Conservation (phyloP, 805 yeast genomes). For the Yamadazyma olivae region DNA sequence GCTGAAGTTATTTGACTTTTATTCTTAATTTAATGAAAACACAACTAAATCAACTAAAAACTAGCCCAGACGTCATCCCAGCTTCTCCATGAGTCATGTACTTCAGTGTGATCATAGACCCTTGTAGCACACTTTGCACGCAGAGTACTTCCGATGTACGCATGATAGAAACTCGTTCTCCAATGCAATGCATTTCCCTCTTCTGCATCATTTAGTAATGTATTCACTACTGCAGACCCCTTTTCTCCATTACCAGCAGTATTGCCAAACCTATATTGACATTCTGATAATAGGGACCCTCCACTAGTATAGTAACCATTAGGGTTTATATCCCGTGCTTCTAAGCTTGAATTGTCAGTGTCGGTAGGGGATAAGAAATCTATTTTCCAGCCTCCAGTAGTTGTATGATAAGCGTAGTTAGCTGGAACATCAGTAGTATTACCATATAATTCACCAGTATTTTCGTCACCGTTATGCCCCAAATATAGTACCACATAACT, state of each 20-base stretch:
- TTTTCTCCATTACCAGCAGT: neutral
- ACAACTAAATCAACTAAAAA: constrained; percentile 1
- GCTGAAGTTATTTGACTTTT: too few species aligned
- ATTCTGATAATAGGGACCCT: constrained; percentile 1
- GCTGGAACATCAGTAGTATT: neutral
- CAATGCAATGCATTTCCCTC: constrained; percentile 2
- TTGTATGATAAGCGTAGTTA: neutral
- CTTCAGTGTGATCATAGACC: constrained; percentile 2
- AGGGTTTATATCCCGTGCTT: constrained; percentile 2
- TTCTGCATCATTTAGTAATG: constrained; percentile 1
- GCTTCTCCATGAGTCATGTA: constrained; percentile 1
- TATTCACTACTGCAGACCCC: constrained; percentile 1
- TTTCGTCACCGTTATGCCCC: neutral
- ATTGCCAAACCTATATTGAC: constrained; percentile 2
- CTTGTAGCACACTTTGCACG: constrained; percentile 2
- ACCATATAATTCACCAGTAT: neutral
- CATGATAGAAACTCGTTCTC: constrained; percentile 2
- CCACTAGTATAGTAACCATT: constrained; percentile 1
- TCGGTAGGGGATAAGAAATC: constrained; percentile 1
- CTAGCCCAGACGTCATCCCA: constrained; percentile 3
- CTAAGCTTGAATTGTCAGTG: neutral
- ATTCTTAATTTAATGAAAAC: too few species aligned
- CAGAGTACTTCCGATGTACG: neutral
- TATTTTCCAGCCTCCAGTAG: constrained; percentile 1
- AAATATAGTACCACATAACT: neutral